phyloP scores from a whole-genome alignment of 257 asterid genomes.

The Asclepias syriaca region DNA sequence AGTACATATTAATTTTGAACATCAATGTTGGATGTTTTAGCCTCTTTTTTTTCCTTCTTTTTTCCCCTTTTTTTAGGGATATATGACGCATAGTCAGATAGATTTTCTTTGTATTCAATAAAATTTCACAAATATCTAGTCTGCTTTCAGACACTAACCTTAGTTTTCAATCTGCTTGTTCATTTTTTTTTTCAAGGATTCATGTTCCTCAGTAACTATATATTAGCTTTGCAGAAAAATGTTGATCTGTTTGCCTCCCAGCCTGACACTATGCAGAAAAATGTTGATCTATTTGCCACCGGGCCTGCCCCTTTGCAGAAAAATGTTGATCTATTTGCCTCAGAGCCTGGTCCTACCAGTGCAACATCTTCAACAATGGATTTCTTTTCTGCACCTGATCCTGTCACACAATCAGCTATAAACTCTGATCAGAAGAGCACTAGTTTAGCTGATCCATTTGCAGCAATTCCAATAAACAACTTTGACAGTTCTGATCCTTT shows the following conservation, averaged over 20 bases:
- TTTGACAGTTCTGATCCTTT: constrained; percentile 67
- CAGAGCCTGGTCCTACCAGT: constrained; percentile 52
- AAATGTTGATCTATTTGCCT: constrained; percentile 61
- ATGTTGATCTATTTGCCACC: constrained; percentile 50
- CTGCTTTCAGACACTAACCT: neutral
- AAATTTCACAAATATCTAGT: neutral
- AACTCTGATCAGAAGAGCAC: constrained; percentile 34
- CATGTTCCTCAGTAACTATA: neutral
- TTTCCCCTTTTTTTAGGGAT: neutral
- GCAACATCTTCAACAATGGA: constrained; percentile 49
- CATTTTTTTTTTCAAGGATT: constrained; percentile 1
- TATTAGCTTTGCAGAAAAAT: constrained; percentile 33
- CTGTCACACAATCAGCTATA: constrained; percentile 36
- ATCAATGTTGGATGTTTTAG: neutral
- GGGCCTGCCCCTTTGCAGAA: constrained; percentile 55
- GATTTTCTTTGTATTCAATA: neutral
- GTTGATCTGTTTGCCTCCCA: constrained; percentile 70
- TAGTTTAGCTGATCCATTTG: constrained; percentile 63
- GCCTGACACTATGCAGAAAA: constrained; percentile 44
- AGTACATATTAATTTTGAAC: neutral
- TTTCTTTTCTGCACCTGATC: constrained; percentile 63
- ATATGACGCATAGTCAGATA: neutral
- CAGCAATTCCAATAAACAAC: constrained; percentile 64
- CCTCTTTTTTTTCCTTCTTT: neutral
- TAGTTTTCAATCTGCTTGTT: neutral